Conservation (phyloP, 2,329 filamentous ascomycete species). For the Alternaria metachromatica region DNA sequence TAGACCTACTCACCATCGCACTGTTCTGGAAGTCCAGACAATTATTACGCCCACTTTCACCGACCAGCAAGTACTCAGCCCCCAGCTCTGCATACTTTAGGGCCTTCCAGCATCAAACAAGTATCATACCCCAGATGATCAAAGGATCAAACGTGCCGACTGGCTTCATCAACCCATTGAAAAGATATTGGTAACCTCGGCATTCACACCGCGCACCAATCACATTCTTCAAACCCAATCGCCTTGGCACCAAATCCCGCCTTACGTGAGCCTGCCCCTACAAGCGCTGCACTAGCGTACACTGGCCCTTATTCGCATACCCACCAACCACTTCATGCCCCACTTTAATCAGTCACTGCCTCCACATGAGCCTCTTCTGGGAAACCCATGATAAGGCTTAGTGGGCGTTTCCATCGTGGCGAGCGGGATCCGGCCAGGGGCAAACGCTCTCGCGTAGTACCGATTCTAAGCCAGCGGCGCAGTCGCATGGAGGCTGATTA, state of each 20-base stretch:
- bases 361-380: neutral
- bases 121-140: neutral
- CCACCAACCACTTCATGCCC: neutral
- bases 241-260: neutral
- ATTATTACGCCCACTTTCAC: neutral
- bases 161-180: neutral
- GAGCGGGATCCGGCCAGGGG: neutral
- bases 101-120: neutral
- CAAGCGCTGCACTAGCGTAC: slow-evolving; percentile 1
- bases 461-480: slow-evolving; percentile 4
- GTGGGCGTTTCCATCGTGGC: slow-evolving; percentile 3
- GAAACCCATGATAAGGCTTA: neutral
- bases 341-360: neutral
- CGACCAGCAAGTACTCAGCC: neutral
- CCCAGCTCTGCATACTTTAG: neutral
- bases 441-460: neutral
- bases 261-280: slow-evolving; percentile 9
- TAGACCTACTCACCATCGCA: neutral
- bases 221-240: neutral
- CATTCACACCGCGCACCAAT: neutral
- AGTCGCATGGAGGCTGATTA: neutral
- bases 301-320: neutral
- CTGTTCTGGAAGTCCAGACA: neutral
- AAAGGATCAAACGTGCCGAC: neutral
- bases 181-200: neutral